Base-by-base conservation (phyloP, 176 grass and related monocot species). In the Zea luxurians region DNA sequence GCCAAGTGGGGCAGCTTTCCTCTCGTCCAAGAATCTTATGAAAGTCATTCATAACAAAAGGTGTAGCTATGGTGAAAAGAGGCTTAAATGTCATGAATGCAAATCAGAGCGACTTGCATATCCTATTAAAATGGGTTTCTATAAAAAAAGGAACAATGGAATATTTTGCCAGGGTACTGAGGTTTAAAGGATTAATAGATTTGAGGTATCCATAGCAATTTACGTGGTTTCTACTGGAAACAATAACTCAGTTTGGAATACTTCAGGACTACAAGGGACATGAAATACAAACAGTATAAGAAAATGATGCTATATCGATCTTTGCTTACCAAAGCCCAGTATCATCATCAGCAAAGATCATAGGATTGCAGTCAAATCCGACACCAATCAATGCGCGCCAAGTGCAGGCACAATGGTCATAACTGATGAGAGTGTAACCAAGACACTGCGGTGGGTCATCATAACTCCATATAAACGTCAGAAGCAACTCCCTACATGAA, bases 321-420 rank as follows among this genome's bases (percentile, higher is more conserved):
- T 77, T 65, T 84, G 60, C 88, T 87, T 92, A 99, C 96, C 96
- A 99, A 53, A 99, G 75, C 52, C 96, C 96, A 83, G 92, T 96
- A 74, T 93, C 89, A 82, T 99, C 96, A 72, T 88, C 75, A 85
- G 81, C 65, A 59, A 99, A 99, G 76, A 99, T 78, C 90, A 96
- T 77, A 64, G 96, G 96, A 74, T 99, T 99, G 92, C 90, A 99
- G 73, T 99, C 96, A 91, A 99, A 99, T 66, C 96, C 96, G 8
- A 95, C 96, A 80, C 92, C 96, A 86, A 99, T 85, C 38, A 90
- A 79, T 76, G 85, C 80, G 77, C 79, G 86, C 80, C n/a, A n/a
- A n/a, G n/a, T n/a, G n/a, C n/a, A n/a, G n/a, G n/a, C n/a, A n/a
- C n/a, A n/a, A n/a, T n/a, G n/a, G n/a, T n/a, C n/a, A n/a, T n/a